Evolutionary conservation across 345 rosid species (phyloP).

Genomic region (Psidium friedrichsthalianum): DNA sequence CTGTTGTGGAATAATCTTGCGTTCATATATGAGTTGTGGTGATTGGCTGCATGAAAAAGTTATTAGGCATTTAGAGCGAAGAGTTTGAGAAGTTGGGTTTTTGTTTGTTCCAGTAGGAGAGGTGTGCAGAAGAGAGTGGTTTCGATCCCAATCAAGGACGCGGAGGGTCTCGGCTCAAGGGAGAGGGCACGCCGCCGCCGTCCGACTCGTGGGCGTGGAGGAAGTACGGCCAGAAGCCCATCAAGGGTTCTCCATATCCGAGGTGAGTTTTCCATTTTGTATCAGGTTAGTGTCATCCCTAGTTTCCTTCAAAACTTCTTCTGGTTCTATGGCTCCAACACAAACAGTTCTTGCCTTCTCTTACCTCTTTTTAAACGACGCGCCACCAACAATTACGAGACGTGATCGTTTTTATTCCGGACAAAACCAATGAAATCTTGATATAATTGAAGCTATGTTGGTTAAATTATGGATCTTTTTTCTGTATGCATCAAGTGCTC

Average conservation of each 20-base stretch:
- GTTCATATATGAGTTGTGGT: background rate
- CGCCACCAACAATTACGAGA: background rate
- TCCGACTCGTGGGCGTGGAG: constrained; percentile 99
- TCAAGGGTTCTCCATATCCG: constrained; percentile 96
- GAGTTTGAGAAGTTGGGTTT: background rate
- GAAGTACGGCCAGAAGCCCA: constrained; percentile 97
- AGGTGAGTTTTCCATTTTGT: constrained; percentile 25
- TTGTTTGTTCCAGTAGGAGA: constrained; percentile 33
- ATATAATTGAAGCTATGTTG: background rate
- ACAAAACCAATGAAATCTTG: background rate
- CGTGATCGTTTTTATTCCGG: background rate
- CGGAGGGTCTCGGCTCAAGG: constrained; percentile 64
- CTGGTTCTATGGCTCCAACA: background rate
- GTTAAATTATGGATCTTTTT: background rate
- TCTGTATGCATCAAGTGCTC: background rate
- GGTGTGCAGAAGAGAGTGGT: constrained; percentile 66
- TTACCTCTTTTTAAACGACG: background rate
- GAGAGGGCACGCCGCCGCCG: constrained; percentile 79
- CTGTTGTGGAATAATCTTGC: background rate
- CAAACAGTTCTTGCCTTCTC: background rate
- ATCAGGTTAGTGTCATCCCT: background rate
- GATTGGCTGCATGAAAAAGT: background rate
- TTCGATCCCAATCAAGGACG: constrained; percentile 76
- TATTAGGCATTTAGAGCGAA: background rate
- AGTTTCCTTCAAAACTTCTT: background rate